A percentile compares a stretch with the other conserved stretches of the same genome.
These are phyloP conservation scores for Lichtheimia ramosa DNA, from an alignment of 371 early-diverging fungal genomes.

Conservation along the genomic window DNA sequence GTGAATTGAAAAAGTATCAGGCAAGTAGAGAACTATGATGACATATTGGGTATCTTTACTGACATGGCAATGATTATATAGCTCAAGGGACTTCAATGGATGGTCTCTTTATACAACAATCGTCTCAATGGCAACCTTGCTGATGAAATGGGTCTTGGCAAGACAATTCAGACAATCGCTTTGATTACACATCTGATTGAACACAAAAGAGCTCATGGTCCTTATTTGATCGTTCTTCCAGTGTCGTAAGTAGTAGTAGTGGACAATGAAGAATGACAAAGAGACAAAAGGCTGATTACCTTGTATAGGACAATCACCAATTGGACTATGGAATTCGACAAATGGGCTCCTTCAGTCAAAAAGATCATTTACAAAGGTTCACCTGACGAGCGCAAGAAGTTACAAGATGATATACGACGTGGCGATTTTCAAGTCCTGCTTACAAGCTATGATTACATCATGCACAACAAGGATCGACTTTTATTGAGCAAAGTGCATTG, in stretches of 20 bases:
- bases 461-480: conserved; percentile 75
- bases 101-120: conserved; percentile 96
- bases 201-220: conserved; percentile 88
- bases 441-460: conserved; percentile 98
- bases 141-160: conserved; percentile 98
- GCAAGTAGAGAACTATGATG: conserved; percentile 4
- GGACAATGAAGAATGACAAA: too few species aligned
- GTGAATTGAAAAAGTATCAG: conserved; percentile 97
- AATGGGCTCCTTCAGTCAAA: conserved; percentile 94
- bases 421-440: conserved; percentile 92
- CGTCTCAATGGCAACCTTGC: conserved; percentile 96
- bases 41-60: background rate
- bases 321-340: conserved; percentile 96
- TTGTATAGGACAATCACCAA: conserved; percentile 80
- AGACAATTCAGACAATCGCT: conserved; percentile 98
- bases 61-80: background rate
- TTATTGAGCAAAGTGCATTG: conserved; percentile 88
- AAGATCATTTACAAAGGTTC: conserved; percentile 92
- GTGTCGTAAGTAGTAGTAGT: conserved; percentile 65
- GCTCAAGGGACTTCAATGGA: conserved; percentile 98
- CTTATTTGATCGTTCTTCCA: conserved; percentile 94
- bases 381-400: conserved; percentile 69
- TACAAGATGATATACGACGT: conserved; percentile 74
- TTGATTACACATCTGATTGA: conserved; percentile 94
- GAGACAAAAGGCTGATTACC: too few species aligned